Evolutionary conservation across 495 filamentous ascomycete species (phyloP), one percentile per base, ranked within the genome.

Genomic region (Neurospora sp.): DNA sequence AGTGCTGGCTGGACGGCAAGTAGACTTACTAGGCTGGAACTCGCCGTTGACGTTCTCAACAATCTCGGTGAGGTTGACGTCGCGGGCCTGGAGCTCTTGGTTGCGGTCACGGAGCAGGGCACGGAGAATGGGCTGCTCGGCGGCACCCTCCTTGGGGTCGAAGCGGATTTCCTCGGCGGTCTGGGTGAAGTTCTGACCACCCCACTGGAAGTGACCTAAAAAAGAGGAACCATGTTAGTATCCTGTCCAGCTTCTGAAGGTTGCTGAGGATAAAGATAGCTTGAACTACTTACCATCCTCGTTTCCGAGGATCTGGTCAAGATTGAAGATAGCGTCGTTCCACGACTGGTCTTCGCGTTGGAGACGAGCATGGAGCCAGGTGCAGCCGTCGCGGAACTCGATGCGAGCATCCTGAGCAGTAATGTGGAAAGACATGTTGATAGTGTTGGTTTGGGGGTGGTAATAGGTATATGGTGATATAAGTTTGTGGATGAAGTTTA

Each of bases 121-220:
- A 19, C 79, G 80, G 40, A 82, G 80, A 34, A 81, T 37, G 38
- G 80, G 80, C 17, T 79, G 78, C 6, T 37, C 40, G 15, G 77
- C 80, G 10, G 75, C 83, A 7, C 85, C 85, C 75, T 88, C 86
- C 6, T 82, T 24, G 0, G 72, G 21, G 54, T 66, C 15, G 69
- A 88, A 84, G 69, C 21, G 59, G 70, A 87, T 79, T 5, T 82
- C 69, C n/a, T 81, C 69, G 54, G 86, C 84, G 37, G 75, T 81
- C 5, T 77, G 54, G 19, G 79, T 62, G 77, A 87, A 88, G 77
- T 81, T 74, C 8, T 59, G 45, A 11, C 81, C 85, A 4, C 77
- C 84, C 86, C 86, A 88, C 31, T 77, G 72, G 70, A 88, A 86
- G 8, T 34, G 28, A 0, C 86, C 86, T 88, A 71, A 28, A 10